Percentiles rank a stretch among this genome's conserved stretches.
These are phyloP conservation scores for Crinitomyces ghanaensis DNA, from an alignment of 805 yeast genomes.

Conservation along the genomic window DNA sequence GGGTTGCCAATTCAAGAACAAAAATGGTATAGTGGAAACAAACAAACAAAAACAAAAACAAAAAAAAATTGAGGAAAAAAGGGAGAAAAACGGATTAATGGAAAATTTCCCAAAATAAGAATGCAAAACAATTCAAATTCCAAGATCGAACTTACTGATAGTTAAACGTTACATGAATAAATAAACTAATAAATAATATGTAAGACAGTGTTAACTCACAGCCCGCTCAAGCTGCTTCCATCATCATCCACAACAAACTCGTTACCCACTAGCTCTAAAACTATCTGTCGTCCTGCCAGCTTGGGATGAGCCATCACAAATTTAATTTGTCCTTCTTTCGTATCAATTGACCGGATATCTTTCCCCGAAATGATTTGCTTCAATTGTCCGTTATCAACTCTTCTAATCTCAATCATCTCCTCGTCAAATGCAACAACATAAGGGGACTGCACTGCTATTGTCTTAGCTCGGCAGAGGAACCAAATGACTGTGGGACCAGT, in stretches of 20 bases:
- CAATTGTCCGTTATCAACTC: slow-evolving; percentile 33
- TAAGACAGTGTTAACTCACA: too few relatives aligned
- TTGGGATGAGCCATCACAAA: slow-evolving; percentile 54
- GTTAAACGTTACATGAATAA: too few relatives aligned
- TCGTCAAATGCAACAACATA: slow-evolving; percentile 46
- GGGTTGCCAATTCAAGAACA: too few relatives aligned
- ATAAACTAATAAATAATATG: too few relatives aligned
- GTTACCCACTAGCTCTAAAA: slow-evolving; percentile 31
- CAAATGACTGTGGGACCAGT: slow-evolving; percentile 32
- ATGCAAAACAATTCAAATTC: too few relatives aligned
- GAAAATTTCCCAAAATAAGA: too few relatives aligned
- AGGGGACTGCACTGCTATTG: slow-evolving; percentile 34
- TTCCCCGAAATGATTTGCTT: slow-evolving; percentile 65
- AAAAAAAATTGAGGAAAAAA: too few relatives aligned
- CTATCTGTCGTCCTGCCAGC: slow-evolving; percentile 48
- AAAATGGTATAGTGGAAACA: too few relatives aligned
- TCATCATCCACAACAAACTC: slow-evolving; percentile 22
- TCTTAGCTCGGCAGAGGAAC: slow-evolving; percentile 26
- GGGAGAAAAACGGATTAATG: too few relatives aligned
- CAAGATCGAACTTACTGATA: too few relatives aligned
- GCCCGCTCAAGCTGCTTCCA: slow-evolving; percentile 13
- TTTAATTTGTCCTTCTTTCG: slow-evolving; percentile 28
- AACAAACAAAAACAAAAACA: too few relatives aligned
- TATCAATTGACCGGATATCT: slow-evolving; percentile 40
- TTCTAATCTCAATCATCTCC: slow-evolving; percentile 61